phyloP scores from a whole-genome alignment of 1,139 yeast genomes.

The Lodderomyces parapsilosis region DNA sequence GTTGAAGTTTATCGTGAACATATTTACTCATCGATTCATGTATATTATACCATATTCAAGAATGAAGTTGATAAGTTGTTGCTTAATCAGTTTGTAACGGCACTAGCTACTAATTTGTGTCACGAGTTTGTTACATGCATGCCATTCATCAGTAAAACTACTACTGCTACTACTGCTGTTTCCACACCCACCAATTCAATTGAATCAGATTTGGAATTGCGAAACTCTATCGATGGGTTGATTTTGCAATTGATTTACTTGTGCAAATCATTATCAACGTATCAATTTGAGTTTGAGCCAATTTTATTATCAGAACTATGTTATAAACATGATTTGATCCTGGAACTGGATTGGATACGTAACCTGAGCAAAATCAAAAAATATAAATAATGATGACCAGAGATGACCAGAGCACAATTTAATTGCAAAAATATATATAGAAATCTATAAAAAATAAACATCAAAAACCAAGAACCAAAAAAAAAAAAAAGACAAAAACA shows the following conservation, averaged over 20 bases:
- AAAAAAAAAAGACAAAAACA: not conserved
- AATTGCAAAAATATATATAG: conserved; percentile 1
- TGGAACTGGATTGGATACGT: conserved; percentile 36
- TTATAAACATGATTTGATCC: conserved; percentile 21
- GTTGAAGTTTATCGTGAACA: conserved; percentile 84
- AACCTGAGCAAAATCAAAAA: conserved; percentile 38
- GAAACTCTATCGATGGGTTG: conserved; percentile 56
- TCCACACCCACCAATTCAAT: conserved; percentile 16
- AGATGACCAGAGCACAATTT: no score
- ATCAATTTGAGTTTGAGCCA: conserved; percentile 65
- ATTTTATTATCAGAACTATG: conserved; percentile 41
- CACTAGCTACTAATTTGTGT: conserved; percentile 28
- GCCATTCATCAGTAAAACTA: conserved; percentile 18
- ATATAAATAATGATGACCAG: conserved; percentile 28
- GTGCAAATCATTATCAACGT: conserved; percentile 69
- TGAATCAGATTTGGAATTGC: conserved; percentile 28
- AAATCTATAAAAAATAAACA: not conserved
- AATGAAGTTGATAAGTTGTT: conserved; percentile 26
- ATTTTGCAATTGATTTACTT: conserved; percentile 74
- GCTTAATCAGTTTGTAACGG: conserved; percentile 34
- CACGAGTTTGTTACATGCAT: conserved; percentile 26
- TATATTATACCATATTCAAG: conserved; percentile 62
- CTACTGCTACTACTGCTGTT: not conserved
- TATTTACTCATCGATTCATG: conserved; percentile 68
- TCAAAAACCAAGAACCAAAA: no score